Evolutionary conservation across 805 yeast species (phyloP), one percentile per base, ranked within the genome.

Genomic region (Ogataea paradorogensis): DNA sequence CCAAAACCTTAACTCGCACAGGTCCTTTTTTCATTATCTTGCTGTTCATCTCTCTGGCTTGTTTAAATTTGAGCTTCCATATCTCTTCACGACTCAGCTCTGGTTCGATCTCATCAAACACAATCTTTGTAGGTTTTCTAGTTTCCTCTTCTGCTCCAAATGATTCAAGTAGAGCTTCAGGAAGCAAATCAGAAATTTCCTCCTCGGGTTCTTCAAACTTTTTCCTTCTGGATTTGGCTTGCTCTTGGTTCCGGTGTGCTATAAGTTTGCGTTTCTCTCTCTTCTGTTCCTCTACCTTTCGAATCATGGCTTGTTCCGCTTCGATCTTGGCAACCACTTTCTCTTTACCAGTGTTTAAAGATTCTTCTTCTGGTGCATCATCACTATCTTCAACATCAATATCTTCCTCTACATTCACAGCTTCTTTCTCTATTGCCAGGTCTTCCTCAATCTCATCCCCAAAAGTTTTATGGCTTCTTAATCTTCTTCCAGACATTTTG

Each of bases 321-420:
- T 33, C 62, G 35, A 8, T 32, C 34, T 37, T 38, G 11, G 37
- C 35, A 21, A 31, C 16, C 10, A 46, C 33, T 8, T 34, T 20
- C 23, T 35, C 34, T 27, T 46, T 49, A 9, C 47, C 56, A 3
- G 52, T 15, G 8, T 35, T 35, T 9, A 58, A 30, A 5, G 54
- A 35, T 35, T 70, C 77, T 47, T 74, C 79, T 41, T 73, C 78
- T 37, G 80, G 80, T 1, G 79, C 77, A 15, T 71, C 78, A 40
- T 65, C 72, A 43, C 65, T 70, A 27, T 42, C 46, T 1, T 37
- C 40, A 3, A 15, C 13, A 1, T 38, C 44, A 9, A 18, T 16
- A 3, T 52, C 33, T 53, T 49, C 29, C 29, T 4, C 29, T 4
- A 27, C 61, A 16, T 40, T 40, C 10, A 43, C 42, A 14, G 42